Conservation (phyloP, 176 grass and related monocot species). For the Oryza nivara region DNA sequence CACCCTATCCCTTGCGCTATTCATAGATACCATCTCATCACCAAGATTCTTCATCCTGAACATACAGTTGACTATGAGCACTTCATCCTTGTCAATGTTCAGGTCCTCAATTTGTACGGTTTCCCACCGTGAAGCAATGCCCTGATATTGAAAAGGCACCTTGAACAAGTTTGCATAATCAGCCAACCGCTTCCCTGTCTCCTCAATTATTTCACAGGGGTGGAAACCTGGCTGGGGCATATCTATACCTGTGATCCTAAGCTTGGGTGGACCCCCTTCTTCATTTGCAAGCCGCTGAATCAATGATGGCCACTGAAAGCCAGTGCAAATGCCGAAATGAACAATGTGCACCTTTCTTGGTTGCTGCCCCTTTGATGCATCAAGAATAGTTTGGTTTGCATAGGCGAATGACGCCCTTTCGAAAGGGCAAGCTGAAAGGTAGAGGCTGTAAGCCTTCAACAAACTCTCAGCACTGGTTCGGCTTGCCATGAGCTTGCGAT, state of each 20-base stretch:
- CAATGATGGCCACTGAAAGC: conserved; percentile 60
- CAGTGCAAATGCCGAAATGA: conserved; percentile 47
- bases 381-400: conserved; percentile 46
- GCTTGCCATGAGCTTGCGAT: conserved; percentile 35
- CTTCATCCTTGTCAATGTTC: conserved; percentile 43
- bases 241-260: conserved; percentile 58
- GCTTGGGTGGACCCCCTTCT: conserved; percentile 31
- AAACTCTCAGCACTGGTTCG: conserved; percentile 1
- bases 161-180: conserved; percentile 55
- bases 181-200: conserved; percentile 45
- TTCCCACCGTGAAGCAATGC: conserved; percentile 51
- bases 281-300: conserved; percentile 42
- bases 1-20: conserved; percentile 41
- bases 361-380: conserved; percentile 30
- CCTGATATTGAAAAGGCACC: conserved; percentile 60
- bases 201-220: conserved; percentile 39
- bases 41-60: conserved; percentile 39
- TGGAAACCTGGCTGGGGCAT: conserved; percentile 45
- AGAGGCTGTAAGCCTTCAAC: conserved; percentile 42
- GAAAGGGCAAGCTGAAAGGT: conserved; percentile 51
- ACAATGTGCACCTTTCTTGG: conserved; percentile 46
- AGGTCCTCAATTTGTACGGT: conserved; percentile 43
- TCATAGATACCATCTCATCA: conserved; percentile 33
- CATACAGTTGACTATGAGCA: conserved; percentile 43
- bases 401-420: conserved; percentile 22